Percentiles rank a stretch among this genome's conserved stretches.
These are phyloP conservation scores for Agrocybe chaxingu DNA, from an alignment of 768 basidiomycete species.

Conservation along the genomic window DNA sequence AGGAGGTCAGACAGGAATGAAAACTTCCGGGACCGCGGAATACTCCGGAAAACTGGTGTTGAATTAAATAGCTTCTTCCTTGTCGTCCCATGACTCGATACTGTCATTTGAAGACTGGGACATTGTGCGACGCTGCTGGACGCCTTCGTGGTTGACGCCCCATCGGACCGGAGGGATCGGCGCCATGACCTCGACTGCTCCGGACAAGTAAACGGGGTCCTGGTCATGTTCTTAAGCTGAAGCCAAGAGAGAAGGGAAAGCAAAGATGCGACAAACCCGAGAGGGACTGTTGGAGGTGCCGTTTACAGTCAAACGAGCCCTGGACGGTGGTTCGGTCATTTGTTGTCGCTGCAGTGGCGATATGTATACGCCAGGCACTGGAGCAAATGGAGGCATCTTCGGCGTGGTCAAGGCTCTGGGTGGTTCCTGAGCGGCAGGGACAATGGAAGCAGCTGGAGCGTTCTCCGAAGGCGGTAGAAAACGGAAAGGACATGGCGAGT, in stretches of 20 bases:
- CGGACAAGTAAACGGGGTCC: too few relatives aligned
- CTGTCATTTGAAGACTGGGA: constrained; percentile 31
- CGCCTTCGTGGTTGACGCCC: background rate
- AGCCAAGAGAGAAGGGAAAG: background rate
- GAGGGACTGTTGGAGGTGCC: background rate
- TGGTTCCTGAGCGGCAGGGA: background rate
- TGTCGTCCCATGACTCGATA: constrained; percentile 35
- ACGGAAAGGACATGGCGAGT: too few relatives aligned
- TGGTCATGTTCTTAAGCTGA: background rate
- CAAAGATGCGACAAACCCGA: background rate
- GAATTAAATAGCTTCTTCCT: constrained; percentile 1
- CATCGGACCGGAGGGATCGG: background rate
- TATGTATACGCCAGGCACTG: constrained; percentile 34
- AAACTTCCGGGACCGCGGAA: too few relatives aligned
- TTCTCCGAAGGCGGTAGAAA: too few relatives aligned
- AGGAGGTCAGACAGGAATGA: too few relatives aligned
- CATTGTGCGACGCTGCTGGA: background rate
- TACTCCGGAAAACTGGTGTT: too few relatives aligned
- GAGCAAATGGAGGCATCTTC: constrained; percentile 24
- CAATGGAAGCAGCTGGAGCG: background rate
- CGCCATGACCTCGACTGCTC: too few relatives aligned
- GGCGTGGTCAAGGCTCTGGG: background rate
- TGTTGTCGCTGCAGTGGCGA: constrained; percentile 26
- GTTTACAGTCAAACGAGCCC: background rate
- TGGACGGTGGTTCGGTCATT: background rate